Evolutionary conservation across 106 monocot species (phyloP).

Genomic region (Apostasia ramifera): DNA sequence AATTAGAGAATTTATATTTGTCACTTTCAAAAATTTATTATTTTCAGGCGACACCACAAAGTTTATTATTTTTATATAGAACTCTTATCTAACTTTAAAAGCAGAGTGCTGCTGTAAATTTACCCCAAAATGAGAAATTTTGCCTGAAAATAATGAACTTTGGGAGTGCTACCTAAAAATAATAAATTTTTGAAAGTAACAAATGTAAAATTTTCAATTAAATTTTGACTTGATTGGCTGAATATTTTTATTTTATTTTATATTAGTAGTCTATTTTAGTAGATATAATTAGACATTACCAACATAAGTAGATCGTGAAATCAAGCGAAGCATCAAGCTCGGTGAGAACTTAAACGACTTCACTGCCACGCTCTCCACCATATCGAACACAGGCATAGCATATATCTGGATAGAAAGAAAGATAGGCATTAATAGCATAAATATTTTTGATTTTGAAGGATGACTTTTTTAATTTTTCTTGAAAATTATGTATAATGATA

Average conservation of each 20-base stretch:
- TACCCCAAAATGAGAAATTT: no score
- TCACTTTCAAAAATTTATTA: no score
- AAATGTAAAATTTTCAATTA: not conserved
- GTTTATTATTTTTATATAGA: no score
- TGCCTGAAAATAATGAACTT: not conserved
- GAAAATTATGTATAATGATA: no score
- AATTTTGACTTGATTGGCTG: not conserved
- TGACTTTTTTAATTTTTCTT: no score
- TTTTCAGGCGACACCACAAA: no score
- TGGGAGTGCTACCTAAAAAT: not conserved
- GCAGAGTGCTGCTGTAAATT: no score
- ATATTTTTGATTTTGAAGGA: no score
- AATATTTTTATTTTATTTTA: not conserved
- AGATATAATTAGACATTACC: conserved; percentile 17
- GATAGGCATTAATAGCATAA: not conserved
- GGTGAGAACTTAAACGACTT: conserved; percentile 40
- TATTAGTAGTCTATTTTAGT: not conserved
- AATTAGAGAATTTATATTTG: no score
- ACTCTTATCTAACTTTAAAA: no score
- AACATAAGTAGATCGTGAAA: conserved; percentile 38
- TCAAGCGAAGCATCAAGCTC: conserved; percentile 27
- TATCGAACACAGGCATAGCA: conserved; percentile 63
- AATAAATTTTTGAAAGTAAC: not conserved
- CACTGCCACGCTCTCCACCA: conserved; percentile 47
- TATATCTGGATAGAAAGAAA: conserved; percentile 25